A percentile compares a stretch with the other conserved stretches of the same genome.
phyloP scores from a whole-genome alignment of 257 asterid species.

The Avicennia marina region DNA sequence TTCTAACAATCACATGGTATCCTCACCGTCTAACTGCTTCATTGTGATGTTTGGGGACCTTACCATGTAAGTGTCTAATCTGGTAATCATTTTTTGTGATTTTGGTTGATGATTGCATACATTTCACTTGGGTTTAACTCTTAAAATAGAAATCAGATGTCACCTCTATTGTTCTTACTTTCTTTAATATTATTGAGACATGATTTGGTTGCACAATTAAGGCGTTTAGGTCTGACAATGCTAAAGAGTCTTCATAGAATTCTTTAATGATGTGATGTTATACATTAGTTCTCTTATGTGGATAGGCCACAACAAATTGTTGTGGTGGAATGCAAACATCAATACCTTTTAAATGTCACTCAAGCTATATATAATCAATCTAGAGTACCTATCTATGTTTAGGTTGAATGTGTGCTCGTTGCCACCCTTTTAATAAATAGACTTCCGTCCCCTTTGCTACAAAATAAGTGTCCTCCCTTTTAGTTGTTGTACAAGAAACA shows the following conservation, averaged over 20 bases:
- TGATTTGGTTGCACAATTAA: not conserved
- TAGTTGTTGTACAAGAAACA: not conserved
- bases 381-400: too few relatives aligned
- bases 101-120: not conserved
- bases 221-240: not conserved
- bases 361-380: too few relatives aligned
- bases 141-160: not conserved
- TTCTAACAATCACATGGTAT: not conserved
- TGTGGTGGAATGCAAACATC: not conserved
- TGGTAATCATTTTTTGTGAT: not conserved
- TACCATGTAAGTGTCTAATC: not conserved
- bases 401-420: not conserved
- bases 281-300: not conserved
- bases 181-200: not conserved
- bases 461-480: not conserved
- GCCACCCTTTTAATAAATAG: not conserved
- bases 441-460: not conserved
- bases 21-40: not conserved
- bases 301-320: not conserved
- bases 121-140: not conserved
- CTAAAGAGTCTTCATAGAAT: not conserved
- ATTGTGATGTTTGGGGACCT: not conserved
- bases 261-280: not conserved
- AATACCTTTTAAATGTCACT: not conserved
- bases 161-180: not conserved